phyloP scores from a whole-genome alignment of 208 protist genomes.

The Leishmania guyanensis region DNA sequence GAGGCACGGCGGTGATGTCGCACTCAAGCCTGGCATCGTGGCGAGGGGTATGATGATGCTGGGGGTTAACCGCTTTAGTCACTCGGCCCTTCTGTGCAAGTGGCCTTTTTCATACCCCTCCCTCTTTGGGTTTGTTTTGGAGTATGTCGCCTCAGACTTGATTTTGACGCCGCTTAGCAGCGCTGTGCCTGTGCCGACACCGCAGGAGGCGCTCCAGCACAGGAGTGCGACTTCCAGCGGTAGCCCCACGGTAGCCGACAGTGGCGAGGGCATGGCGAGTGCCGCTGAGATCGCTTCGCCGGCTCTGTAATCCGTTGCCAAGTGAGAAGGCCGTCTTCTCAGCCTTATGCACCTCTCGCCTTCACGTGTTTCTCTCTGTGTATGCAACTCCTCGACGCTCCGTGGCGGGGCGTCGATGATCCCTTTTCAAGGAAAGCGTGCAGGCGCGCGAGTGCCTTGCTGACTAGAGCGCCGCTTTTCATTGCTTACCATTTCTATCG shows the following conservation, averaged over 20 bases:
- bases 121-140: constrained; percentile 34
- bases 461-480: neutral
- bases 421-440: neutral
- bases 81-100: constrained; percentile 36
- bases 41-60: constrained; percentile 7
- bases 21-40: neutral
- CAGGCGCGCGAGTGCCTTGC: neutral
- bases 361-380: neutral
- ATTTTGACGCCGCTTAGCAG: neutral
- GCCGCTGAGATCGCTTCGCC: neutral
- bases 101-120: constrained; percentile 21
- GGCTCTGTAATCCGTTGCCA: neutral
- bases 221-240: neutral
- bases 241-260: neutral
- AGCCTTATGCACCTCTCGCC: neutral
- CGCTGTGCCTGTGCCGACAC: neutral
- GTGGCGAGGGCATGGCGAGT: neutral
- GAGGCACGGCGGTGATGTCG: neutral
- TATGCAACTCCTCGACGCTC: neutral
- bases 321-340: neutral
- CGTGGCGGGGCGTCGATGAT: neutral
- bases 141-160: constrained; percentile 32
- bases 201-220: neutral
- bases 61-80: constrained; percentile 16
- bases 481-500: neutral